Conservation (phyloP, 768 basidiomycete species). For the Pulveroboletus ravenelii region DNA sequence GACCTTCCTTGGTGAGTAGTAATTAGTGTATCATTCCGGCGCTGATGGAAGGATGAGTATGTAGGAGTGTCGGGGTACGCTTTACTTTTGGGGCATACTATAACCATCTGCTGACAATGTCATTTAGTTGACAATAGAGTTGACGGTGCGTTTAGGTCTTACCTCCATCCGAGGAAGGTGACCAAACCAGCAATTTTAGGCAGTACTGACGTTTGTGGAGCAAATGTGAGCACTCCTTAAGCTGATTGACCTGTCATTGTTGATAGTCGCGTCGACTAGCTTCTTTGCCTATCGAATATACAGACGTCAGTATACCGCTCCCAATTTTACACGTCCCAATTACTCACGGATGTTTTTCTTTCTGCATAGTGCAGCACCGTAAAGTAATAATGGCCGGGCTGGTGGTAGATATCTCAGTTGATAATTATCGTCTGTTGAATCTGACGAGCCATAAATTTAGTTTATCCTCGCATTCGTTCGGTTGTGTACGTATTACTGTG, state of each 20-base stretch:
- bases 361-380: slow-evolving; percentile 12
- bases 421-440: background rate
- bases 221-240: slow-evolving; percentile 10
- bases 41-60: background rate
- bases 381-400: slow-evolving; percentile 11
- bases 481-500: slow-evolving; percentile 8
- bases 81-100: background rate
- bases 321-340: background rate
- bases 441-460: slow-evolving; percentile 8
- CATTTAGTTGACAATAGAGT: slow-evolving; percentile 14
- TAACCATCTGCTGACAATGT: background rate
- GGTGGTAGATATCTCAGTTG: slow-evolving; percentile 9
- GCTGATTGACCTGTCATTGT: background rate
- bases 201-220: slow-evolving; percentile 22
- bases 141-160: slow-evolving; percentile 14
- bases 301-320: slow-evolving; percentile 8
- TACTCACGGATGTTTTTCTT: background rate
- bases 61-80: slow-evolving; percentile 25
- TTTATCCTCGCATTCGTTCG: slow-evolving; percentile 14
- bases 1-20: slow-evolving; percentile 22
- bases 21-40: background rate
- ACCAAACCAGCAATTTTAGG: slow-evolving; percentile 8
- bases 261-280: slow-evolving; percentile 5
- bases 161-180: background rate
- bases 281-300: slow-evolving; percentile 27